Conservation (phyloP, 352 stramenopile species). For the Halophytophthora batemanensis region DNA sequence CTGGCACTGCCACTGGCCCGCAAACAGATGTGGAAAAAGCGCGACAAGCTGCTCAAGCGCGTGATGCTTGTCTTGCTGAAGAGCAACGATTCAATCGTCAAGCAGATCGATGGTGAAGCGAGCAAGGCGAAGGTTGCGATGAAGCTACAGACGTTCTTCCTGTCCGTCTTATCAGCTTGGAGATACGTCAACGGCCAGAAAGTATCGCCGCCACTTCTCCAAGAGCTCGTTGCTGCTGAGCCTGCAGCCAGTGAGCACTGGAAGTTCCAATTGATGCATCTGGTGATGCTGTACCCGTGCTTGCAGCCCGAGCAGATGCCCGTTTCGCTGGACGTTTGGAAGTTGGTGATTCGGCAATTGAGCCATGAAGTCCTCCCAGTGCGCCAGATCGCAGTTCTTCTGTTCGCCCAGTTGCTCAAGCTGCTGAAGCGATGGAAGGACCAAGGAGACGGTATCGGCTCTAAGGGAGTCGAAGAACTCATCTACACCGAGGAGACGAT, state of each 20-base stretch:
- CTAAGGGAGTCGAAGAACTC: conserved; percentile 22
- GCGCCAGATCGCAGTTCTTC: conserved; percentile 46
- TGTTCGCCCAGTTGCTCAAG: conserved; percentile 54
- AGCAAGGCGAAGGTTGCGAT: conserved; percentile 56
- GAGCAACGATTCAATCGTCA: conserved; percentile 46
- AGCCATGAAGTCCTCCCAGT: conserved; percentile 63
- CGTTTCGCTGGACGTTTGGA: conserved; percentile 43
- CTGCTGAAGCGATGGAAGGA: conserved; percentile 29
- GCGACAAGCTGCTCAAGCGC: conserved; percentile 32
- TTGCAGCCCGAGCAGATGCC: conserved; percentile 45
- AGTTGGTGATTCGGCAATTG: conserved; percentile 47
- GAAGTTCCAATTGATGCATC: conserved; percentile 76
- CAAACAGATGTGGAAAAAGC: conserved; percentile 48
- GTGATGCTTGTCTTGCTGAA: conserved; percentile 43
- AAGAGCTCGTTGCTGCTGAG: conserved; percentile 36
- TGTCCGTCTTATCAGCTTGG: conserved; percentile 51
- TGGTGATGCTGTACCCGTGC: conserved; percentile 64
- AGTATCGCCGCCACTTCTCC: conserved; percentile 19
- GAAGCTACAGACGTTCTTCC: conserved; percentile 52
- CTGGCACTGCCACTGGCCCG: conserved; percentile 39
- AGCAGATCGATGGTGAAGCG: conserved; percentile 48
- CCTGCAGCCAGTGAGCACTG: conserved; percentile 48
- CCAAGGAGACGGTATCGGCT: neutral
- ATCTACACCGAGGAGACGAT: conserved; percentile 49
- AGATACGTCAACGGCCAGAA: conserved; percentile 33